A percentile compares a stretch with the other conserved stretches of the same genome.
These are phyloP conservation scores for Stropharia rugosoannulata DNA, from an alignment of 768 basidiomycete genomes.

Conservation along the genomic window DNA sequence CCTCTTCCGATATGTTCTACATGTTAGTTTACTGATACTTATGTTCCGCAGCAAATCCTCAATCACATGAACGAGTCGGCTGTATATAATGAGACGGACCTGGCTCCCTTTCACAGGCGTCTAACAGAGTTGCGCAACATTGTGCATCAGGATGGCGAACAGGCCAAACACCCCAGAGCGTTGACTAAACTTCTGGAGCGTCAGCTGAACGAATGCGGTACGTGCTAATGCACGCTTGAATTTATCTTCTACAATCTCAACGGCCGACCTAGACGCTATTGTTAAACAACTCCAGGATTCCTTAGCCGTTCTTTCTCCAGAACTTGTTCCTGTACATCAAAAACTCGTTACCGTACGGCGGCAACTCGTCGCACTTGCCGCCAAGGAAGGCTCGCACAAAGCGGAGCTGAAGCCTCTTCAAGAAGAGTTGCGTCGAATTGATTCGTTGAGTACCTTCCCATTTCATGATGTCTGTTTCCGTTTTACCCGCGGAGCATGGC, in stretches of 20 bases:
- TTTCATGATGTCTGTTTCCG: constrained; percentile 31
- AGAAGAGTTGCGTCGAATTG: constrained; percentile 93
- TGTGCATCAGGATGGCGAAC: constrained; percentile 78
- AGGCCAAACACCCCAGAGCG: constrained; percentile 80
- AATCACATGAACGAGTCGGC: constrained; percentile 96
- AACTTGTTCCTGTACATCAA: constrained; percentile 90
- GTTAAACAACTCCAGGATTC: constrained; percentile 80
- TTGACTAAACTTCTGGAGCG: constrained; percentile 88
- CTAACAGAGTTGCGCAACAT: constrained; percentile 82
- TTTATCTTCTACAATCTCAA: background rate
- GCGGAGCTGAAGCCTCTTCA: constrained; percentile 86
- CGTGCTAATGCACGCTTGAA: constrained; percentile 27
- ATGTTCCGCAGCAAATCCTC: constrained; percentile 74
- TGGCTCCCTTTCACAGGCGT: constrained; percentile 83
- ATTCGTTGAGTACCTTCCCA: constrained; percentile 76
- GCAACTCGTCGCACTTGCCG: constrained; percentile 84
- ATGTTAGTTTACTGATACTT: constrained; percentile 4
- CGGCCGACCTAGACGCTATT: constrained; percentile 58
- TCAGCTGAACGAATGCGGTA: constrained; percentile 91
- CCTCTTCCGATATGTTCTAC: background rate
- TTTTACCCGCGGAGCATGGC: constrained; percentile 19
- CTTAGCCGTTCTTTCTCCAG: constrained; percentile 82
- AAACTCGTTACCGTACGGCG: constrained; percentile 84
- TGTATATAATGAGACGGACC: constrained; percentile 89
- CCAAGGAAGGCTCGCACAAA: constrained; percentile 83